Conservation (phyloP, 148 eudicot species). For the Diospyros kaki region DNA sequence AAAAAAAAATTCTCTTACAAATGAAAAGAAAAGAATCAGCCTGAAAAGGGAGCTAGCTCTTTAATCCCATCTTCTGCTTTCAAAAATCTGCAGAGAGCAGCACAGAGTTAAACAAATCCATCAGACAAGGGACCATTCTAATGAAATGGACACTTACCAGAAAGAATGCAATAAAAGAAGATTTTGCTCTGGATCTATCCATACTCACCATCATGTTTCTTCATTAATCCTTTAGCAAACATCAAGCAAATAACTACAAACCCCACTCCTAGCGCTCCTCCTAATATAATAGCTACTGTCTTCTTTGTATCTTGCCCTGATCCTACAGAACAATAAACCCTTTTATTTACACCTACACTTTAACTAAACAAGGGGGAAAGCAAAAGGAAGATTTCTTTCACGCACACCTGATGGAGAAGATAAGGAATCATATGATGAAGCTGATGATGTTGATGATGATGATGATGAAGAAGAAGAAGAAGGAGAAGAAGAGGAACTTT, state of each 20-base stretch:
- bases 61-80: conserved; percentile 29
- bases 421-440: conserved; percentile 20
- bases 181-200: neutral
- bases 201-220: conserved; percentile 82
- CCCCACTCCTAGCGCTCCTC: conserved; percentile 91
- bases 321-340: conserved; percentile 29
- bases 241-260: conserved; percentile 69
- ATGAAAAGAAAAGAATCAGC: conserved; percentile 27
- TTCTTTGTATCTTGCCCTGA: conserved; percentile 66
- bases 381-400: neutral
- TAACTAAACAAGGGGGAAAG: neutral
- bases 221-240: conserved; percentile 59
- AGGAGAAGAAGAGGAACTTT: conserved; percentile 38
- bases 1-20: conserved; percentile 3
- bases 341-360: neutral
- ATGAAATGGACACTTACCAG: neutral
- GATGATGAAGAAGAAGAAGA: conserved; percentile 26
- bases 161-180: too few species aligned
- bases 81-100: conserved; percentile 59
- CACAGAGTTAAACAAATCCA: conserved; percentile 11
- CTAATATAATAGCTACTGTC: conserved; percentile 92
- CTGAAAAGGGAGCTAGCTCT: conserved; percentile 27
- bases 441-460: conserved; percentile 37
- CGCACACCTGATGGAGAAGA: neutral
- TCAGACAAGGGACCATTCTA: neutral